These are phyloP conservation scores for Penicillium roqueforti DNA, from an alignment of 495 filamentous ascomycete genomes.

Conservation along the genomic window DNA sequence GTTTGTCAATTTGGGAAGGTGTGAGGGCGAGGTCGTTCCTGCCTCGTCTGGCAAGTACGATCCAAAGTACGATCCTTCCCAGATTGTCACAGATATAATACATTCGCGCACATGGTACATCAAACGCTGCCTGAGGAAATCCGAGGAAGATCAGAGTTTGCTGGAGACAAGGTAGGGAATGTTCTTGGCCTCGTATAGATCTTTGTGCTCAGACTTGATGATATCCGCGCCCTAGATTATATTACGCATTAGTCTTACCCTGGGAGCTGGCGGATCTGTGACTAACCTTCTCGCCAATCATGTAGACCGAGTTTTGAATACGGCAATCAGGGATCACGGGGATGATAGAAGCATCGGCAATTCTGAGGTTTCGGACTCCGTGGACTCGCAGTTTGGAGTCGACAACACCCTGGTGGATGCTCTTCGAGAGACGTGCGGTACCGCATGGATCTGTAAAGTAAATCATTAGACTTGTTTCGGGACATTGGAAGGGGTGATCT, in stretches of 20 bases:
- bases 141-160: slow-evolving; percentile 5
- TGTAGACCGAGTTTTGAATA: slow-evolving; percentile 50
- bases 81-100: too few relatives aligned
- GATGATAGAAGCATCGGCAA: slow-evolving; percentile 42
- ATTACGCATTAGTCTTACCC: neutral
- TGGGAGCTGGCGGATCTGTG: neutral
- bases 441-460: slow-evolving; percentile 45
- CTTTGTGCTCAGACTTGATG: slow-evolving; percentile 29
- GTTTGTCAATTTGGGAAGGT: too few relatives aligned
- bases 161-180: slow-evolving; percentile 14
- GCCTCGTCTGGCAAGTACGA: too few relatives aligned
- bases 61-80: too few relatives aligned
- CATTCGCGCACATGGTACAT: neutral
- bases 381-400: slow-evolving; percentile 51
- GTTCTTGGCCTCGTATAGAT: slow-evolving; percentile 27
- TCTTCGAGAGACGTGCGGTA: slow-evolving; percentile 49
- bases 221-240: slow-evolving; percentile 28
- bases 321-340: slow-evolving; percentile 40
- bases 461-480: neutral
- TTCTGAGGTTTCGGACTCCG: slow-evolving; percentile 49
- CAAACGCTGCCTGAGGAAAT: neutral
- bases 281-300: slow-evolving; percentile 53
- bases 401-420: slow-evolving; percentile 51
- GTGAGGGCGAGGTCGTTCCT: too few relatives aligned
- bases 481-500: neutral